phyloP scores from a whole-genome alignment of 768 basidiomycete species.

The Mycena rebaudengoi region DNA sequence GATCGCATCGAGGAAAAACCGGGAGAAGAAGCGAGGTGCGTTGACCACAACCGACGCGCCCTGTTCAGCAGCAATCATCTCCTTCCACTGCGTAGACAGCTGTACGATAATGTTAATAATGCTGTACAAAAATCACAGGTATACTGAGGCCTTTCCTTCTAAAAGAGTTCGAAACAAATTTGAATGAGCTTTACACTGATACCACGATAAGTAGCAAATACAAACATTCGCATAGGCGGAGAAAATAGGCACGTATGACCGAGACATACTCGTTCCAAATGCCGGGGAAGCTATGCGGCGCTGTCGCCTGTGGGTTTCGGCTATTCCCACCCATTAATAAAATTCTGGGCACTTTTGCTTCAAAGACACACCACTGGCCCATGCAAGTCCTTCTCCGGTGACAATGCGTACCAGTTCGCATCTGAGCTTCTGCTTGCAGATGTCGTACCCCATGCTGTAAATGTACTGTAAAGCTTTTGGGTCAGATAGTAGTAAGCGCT shows the following conservation, averaged over 20 bases:
- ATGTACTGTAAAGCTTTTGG: neutral
- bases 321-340: neutral
- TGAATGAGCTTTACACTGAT: too few relatives aligned
- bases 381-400: neutral
- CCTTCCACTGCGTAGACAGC: constrained; percentile 61
- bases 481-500: neutral
- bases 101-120: constrained; percentile 26
- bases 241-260: constrained; percentile 6
- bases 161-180: neutral
- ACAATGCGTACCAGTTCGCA: neutral
- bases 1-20: constrained; percentile 58
- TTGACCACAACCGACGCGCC: constrained; percentile 53
- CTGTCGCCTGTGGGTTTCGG: neutral
- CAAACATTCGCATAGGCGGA: neutral
- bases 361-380: neutral
- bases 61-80: constrained; percentile 48
- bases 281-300: neutral
- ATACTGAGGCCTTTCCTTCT: neutral
- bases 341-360: neutral
- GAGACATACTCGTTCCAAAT: neutral
- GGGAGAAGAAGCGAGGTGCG: constrained; percentile 58
- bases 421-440: neutral
- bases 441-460: neutral
- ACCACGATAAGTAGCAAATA: neutral
- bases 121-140: neutral